A percentile compares a stretch with the other conserved stretches of the same genome.
phyloP scores from a whole-genome alignment of 179 eudicot species.

The Vitellaria paradoxa region DNA sequence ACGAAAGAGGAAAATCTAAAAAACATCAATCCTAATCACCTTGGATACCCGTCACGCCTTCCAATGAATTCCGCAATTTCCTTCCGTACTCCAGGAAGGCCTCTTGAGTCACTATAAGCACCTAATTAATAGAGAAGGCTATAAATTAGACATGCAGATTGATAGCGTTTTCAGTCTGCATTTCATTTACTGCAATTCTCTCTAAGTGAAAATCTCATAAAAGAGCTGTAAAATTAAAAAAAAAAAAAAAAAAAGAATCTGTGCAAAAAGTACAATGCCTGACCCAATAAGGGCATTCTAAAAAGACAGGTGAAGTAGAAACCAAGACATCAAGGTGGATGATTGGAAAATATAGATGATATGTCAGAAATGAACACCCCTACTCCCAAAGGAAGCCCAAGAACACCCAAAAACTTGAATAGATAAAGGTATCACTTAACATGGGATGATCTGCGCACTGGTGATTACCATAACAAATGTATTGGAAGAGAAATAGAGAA shows the following conservation, averaged over 20 bases:
- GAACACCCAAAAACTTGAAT: background rate
- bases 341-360: conserved; percentile 1
- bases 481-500: no score
- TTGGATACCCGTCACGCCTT: conserved; percentile 97
- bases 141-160: conserved; percentile 4
- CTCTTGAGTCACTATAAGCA: conserved; percentile 99
- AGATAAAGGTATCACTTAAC: background rate
- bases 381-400: background rate
- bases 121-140: conserved; percentile 39
- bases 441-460: background rate
- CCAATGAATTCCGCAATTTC: conserved; percentile 90
- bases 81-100: conserved; percentile 87
- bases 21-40: conserved; percentile 45
- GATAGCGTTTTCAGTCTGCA: background rate
- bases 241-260: background rate
- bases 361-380: background rate
- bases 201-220: background rate
- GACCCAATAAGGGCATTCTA: background rate
- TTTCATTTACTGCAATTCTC: background rate
- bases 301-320: background rate
- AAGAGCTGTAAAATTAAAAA: background rate
- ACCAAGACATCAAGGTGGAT: background rate
- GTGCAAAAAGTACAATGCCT: background rate
- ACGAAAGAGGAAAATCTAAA: background rate
- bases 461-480: background rate